phyloP scores from a whole-genome alignment of 164 flowering plant species.

The Hamamelis virginiana region DNA sequence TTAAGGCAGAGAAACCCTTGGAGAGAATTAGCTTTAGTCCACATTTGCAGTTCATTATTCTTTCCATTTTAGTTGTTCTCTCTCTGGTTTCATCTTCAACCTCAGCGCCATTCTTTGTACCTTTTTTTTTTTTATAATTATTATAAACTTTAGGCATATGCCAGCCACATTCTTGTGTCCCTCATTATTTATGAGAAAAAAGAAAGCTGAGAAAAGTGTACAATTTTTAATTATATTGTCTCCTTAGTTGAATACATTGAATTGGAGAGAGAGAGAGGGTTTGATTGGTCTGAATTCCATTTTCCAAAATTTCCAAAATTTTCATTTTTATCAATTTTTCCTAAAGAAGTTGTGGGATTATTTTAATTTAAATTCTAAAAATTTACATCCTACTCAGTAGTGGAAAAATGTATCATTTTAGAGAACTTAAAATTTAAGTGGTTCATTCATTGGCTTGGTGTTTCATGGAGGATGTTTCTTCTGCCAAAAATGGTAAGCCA shows the following conservation, averaged over 20 bases:
- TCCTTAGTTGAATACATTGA: conserved; percentile 6
- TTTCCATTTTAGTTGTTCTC: conserved; percentile 22
- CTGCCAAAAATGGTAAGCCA: too few species aligned
- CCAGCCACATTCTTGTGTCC: conserved; percentile 22
- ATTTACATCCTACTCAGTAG: too few species aligned
- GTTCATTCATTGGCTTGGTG: too few species aligned
- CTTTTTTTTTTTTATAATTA: not conserved
- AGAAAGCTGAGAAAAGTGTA: conserved; percentile 19
- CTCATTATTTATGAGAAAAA: not conserved
- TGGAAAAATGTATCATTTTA: too few species aligned
- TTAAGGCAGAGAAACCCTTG: conserved; percentile 21
- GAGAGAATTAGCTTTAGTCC: conserved; percentile 27
- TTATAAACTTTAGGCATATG: conserved; percentile 7
- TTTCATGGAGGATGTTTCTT: too few species aligned
- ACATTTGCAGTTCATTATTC: conserved; percentile 12
- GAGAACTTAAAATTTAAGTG: too few species aligned
- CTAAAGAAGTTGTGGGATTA: too few species aligned
- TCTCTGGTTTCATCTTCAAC: conserved; percentile 28
- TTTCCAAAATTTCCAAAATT: too few species aligned
- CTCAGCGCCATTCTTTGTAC: conserved; percentile 3
- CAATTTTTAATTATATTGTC: conserved; percentile 27
- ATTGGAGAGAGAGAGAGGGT: conserved; percentile 22
- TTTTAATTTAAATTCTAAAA: too few species aligned
- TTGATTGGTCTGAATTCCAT: too few species aligned
- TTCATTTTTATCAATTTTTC: too few species aligned